These are phyloP conservation scores for Ricinus communis DNA, from an alignment of 345 rosid species.

Conservation along the genomic window DNA sequence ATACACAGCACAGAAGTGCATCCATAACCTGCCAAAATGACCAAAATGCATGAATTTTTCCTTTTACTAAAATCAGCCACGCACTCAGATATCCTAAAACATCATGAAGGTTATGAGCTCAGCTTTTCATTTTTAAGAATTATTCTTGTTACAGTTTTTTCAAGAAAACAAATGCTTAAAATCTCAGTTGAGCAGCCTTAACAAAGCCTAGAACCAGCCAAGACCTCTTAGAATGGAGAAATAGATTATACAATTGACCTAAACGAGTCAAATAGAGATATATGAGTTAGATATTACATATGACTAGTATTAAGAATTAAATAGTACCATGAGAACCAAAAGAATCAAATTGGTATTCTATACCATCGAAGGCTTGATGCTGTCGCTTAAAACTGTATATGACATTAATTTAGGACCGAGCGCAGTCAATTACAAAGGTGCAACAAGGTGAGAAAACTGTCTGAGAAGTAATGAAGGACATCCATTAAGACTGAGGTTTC, in stretches of 20 bases:
- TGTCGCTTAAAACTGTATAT: neutral
- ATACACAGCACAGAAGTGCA: constrained; percentile 84
- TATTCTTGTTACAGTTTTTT: neutral
- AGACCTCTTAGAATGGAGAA: neutral
- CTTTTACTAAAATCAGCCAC: neutral
- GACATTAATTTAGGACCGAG: neutral
- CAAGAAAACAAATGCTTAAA: neutral
- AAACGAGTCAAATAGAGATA: neutral
- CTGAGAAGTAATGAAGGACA: no score
- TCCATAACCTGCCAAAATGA: constrained; percentile 74
- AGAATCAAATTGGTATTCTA: constrained; percentile 6
- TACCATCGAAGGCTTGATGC: neutral
- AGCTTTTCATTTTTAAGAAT: neutral
- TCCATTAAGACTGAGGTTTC: no score
- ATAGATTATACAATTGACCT: neutral
- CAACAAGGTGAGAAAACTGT: neutral
- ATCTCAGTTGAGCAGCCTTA: neutral
- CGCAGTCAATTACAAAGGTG: neutral
- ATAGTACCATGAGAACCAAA: neutral
- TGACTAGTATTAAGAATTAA: neutral
- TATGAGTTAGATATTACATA: neutral
- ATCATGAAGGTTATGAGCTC: neutral
- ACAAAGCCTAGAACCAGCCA: neutral
- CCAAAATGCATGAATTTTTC: constrained; percentile 27
- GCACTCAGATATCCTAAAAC: neutral